Percentiles rank a stretch among this genome's conserved stretches.
Evolutionary conservation across 2,329 filamentous ascomycete species (phyloP).

Genomic region (Parasarocladium wereldwijsianum): DNA sequence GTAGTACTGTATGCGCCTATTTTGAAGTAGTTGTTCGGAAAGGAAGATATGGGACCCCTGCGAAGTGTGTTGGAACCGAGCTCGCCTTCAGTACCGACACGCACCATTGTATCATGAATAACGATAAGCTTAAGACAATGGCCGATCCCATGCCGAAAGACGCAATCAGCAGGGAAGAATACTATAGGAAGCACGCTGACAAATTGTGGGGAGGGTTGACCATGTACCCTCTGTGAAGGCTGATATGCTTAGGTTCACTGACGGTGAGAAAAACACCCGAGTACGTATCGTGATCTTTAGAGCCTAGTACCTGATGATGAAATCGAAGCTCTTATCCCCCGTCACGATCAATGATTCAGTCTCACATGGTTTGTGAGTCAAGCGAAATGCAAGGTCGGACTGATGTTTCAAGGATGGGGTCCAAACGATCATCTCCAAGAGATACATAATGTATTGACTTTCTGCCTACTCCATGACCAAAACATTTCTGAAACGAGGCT

Average conservation of each 20-base stretch:
- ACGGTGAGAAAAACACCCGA: too few species aligned
- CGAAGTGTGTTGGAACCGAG: conserved; percentile 1
- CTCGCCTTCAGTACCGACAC: conserved; percentile 1
- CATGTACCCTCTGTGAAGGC: conserved; percentile 1
- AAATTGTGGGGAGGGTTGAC: conserved; percentile 2
- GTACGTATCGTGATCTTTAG: too few species aligned
- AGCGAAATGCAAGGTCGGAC: too few species aligned
- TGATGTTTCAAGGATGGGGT: not conserved
- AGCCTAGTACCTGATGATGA: too few species aligned
- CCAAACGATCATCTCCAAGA: not conserved
- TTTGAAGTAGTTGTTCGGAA: not conserved
- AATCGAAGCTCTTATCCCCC: too few species aligned
- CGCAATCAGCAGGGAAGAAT: conserved; percentile 2
- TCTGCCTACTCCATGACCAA: conserved; percentile 22
- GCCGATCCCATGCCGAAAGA: conserved; percentile 1
- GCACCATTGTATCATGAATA: conserved; percentile 2
- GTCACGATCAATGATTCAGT: too few species aligned
- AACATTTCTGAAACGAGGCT: conserved; percentile 30
- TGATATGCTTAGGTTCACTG: too few species aligned
- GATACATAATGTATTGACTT: too few species aligned
- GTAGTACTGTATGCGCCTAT: too few species aligned
- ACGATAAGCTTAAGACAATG: conserved; percentile 2
- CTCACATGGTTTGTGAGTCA: too few species aligned
- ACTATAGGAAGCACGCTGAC: conserved; percentile 2
- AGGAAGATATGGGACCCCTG: conserved; percentile 1